phyloP scores from a whole-genome alignment of 2,329 filamentous ascomycete species.

The Myriangium duriaei region DNA sequence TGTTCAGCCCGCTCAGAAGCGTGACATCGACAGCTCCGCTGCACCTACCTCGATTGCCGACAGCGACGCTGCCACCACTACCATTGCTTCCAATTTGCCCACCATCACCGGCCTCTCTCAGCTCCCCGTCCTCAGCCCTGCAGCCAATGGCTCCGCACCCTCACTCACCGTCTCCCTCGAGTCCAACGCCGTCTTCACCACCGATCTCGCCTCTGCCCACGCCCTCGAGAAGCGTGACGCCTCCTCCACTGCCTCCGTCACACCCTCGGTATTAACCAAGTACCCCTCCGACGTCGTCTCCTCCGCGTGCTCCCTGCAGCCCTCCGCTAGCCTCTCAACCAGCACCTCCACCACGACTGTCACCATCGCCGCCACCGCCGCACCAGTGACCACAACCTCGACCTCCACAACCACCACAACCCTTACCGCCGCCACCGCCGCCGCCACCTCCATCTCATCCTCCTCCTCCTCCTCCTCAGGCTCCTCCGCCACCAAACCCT shows the following conservation, averaged over 20 bases:
- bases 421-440: conserved; percentile 11
- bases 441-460: conserved; percentile 1
- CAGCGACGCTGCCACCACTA: background rate
- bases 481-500: conserved; percentile 1
- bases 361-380: conserved; percentile 13
- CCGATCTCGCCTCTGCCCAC: background rate
- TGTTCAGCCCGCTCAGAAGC: conserved; percentile 1
- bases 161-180: background rate
- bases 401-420: conserved; percentile 14
- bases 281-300: conserved; percentile 10
- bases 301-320: conserved; percentile 11
- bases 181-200: background rate
- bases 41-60: background rate
- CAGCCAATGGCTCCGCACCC: background rate
- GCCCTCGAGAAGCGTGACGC: conserved; percentile 6
- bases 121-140: conserved; percentile 1
- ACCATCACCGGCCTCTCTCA: conserved; percentile 1
- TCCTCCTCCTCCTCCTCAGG: background rate
- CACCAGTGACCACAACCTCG: conserved; percentile 10
- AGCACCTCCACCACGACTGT: conserved; percentile 7
- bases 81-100: background rate
- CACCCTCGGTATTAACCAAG: conserved; percentile 10
- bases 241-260: background rate
- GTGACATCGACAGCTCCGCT: background rate
- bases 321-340: conserved; percentile 5